A percentile compares a stretch with the other conserved stretches of the same genome.
phyloP scores from a whole-genome alignment of 257 asterid species.

The Mentha longifolia region DNA sequence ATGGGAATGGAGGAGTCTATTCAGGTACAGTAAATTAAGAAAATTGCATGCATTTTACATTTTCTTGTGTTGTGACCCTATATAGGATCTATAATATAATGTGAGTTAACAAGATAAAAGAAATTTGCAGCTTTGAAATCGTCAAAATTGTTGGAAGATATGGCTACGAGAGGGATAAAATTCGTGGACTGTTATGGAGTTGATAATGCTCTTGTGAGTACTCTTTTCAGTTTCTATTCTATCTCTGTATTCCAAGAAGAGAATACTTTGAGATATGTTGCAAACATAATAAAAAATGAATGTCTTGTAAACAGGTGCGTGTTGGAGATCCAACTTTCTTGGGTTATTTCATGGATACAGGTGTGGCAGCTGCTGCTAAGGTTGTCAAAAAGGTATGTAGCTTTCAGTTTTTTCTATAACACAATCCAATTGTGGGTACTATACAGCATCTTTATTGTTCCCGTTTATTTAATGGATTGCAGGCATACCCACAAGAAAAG shows the following conservation, averaged over 20 bases:
- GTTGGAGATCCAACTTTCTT: constrained; percentile 95
- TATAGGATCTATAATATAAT: constrained; percentile 8
- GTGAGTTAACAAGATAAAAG: constrained; percentile 29
- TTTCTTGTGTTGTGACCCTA: constrained; percentile 24
- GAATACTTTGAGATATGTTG: constrained; percentile 22
- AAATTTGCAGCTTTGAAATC: constrained; percentile 71
- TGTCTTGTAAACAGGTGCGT: constrained; percentile 67
- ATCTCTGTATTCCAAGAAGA: background rate
- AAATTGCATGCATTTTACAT: constrained; percentile 18
- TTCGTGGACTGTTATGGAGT: constrained; percentile 96
- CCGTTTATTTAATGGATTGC: constrained; percentile 25
- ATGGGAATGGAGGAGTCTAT: constrained; percentile 98
- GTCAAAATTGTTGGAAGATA: constrained; percentile 84
- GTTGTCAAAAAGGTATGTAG: constrained; percentile 68
- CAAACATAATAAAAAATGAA: constrained; percentile 24
- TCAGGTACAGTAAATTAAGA: constrained; percentile 56
- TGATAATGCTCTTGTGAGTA: constrained; percentile 89
- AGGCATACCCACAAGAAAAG: constrained; percentile 98
- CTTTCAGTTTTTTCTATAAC: constrained; percentile 11
- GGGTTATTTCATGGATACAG: constrained; percentile 94
- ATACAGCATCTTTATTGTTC: constrained; percentile 22
- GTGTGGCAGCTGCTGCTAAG: constrained; percentile 89
- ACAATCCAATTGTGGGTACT: background rate
- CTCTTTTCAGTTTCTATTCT: constrained; percentile 29
- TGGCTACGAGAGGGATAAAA: constrained; percentile 85